A percentile compares a stretch with the other conserved stretches of the same genome.
Evolutionary conservation across 2,329 filamentous ascomycete species (phyloP).

Genomic region (Ambrosiella beaveri): DNA sequence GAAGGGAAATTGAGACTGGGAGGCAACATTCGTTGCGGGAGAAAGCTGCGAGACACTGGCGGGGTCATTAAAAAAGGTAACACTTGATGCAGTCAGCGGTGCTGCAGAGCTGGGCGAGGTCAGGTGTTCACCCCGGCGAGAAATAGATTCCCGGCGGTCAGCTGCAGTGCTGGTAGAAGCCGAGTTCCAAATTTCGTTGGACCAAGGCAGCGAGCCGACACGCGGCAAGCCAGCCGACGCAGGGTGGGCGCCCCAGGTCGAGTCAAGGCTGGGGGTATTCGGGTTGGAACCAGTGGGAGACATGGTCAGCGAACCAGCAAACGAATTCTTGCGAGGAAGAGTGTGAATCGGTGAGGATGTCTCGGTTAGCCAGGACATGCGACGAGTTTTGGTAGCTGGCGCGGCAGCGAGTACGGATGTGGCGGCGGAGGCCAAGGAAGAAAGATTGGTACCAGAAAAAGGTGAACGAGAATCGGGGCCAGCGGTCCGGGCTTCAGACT

Average conservation of each 20-base stretch:
- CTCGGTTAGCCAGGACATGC: conserved; percentile 77
- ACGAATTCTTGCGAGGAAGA: conserved; percentile 56
- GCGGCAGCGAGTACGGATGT: conserved; percentile 24
- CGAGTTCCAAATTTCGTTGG: conserved; percentile 59
- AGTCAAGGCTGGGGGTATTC: conserved; percentile 57
- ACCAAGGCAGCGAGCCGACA: conserved; percentile 46
- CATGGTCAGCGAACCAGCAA: conserved; percentile 55
- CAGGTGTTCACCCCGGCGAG: conserved; percentile 56
- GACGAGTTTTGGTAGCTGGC: conserved; percentile 43
- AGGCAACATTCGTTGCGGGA: conserved; percentile 33
- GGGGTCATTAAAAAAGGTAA: conserved; percentile 34
- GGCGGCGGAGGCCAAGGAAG: conserved; percentile 24
- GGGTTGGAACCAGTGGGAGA: conserved; percentile 68
- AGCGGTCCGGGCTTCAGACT: conserved; percentile 37
- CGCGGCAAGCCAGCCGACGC: conserved; percentile 33
- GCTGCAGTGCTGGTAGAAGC: conserved; percentile 12
- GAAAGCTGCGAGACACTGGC: conserved; percentile 29
- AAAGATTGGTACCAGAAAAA: neutral
- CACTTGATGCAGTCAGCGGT: conserved; percentile 26
- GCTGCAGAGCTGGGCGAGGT: conserved; percentile 54
- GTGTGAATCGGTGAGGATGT: conserved; percentile 39
- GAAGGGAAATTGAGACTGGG: conserved; percentile 59
- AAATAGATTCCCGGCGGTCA: conserved; percentile 60
- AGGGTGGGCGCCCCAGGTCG: conserved; percentile 38
- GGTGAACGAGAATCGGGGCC: neutral